Conservation (phyloP, 2,329 filamentous ascomycete species). For the Gnomoniopsis smithogilvyi region DNA sequence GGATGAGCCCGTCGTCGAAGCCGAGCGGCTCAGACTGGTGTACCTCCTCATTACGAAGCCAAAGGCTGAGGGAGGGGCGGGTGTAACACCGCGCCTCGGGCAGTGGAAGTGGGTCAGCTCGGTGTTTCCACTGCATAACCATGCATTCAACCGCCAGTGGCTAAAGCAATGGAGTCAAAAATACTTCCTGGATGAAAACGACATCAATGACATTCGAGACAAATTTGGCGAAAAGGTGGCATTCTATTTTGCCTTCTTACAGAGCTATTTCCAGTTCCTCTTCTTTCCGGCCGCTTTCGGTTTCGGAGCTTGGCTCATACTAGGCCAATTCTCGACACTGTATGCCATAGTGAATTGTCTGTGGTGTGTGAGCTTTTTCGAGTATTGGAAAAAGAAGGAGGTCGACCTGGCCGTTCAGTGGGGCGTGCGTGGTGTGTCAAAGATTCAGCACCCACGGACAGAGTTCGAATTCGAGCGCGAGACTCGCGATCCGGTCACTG, state of each 20-base stretch:
- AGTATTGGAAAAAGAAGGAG: conserved; percentile 96
- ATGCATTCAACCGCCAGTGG: conserved; percentile 70
- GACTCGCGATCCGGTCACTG: conserved; percentile 75
- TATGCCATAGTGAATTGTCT: conserved; percentile 76
- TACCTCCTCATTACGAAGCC: conserved; percentile 80
- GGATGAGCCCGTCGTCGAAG: conserved; percentile 76
- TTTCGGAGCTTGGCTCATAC: conserved; percentile 71
- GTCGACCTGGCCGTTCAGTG: conserved; percentile 81
- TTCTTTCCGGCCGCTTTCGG: conserved; percentile 80
- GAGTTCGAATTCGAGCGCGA: conserved; percentile 80
- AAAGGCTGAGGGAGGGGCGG: conserved; percentile 72
- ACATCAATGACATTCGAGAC: conserved; percentile 73
- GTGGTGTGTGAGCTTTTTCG: conserved; percentile 89
- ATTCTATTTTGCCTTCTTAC: conserved; percentile 93
- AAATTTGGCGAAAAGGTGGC: conserved; percentile 81
- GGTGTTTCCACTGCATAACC: conserved; percentile 78
- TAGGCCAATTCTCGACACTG: conserved; percentile 78
- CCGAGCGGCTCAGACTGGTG: conserved; percentile 82
- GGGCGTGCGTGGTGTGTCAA: conserved; percentile 82
- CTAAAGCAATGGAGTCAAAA: conserved; percentile 72
- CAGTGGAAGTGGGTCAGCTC: conserved; percentile 71
- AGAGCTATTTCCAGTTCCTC: conserved; percentile 84
- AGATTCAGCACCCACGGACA: conserved; percentile 72
- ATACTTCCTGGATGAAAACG: conserved; percentile 60
- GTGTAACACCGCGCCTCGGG: conserved; percentile 65